A percentile compares a stretch with the other conserved stretches of the same genome.
These are phyloP conservation scores for Calonectria leucothoes DNA, from an alignment of 2,329 filamentous ascomycete genomes.

Conservation along the genomic window DNA sequence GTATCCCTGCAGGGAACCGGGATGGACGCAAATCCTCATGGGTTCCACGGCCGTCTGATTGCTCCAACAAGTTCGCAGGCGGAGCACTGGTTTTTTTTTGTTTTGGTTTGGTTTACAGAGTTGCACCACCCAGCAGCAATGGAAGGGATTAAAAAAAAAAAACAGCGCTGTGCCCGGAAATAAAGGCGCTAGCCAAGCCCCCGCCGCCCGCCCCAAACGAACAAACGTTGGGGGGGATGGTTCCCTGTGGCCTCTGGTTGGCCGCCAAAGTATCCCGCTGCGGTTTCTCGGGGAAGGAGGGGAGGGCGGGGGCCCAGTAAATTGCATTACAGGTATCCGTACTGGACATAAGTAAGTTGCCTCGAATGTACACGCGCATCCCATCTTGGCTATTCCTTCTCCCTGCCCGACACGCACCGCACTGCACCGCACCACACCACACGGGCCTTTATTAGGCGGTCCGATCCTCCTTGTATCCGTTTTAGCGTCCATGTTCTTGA, in stretches of 20 bases:
- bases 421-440: too few relatives aligned
- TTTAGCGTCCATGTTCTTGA: neutral
- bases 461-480: neutral
- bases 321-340: neutral
- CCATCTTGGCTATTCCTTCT: neutral
- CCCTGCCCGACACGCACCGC: neutral
- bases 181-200: neutral
- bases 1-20: neutral
- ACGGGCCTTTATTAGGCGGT: neutral
- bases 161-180: neutral
- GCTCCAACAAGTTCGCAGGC: slow-evolving; percentile 1
- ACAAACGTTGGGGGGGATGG: neutral
- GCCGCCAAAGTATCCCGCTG: slow-evolving; percentile 29
- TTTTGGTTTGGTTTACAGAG: too few relatives aligned
- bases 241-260: slow-evolving; percentile 3
- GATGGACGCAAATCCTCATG: neutral
- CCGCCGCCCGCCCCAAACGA: neutral
- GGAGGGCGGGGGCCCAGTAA: neutral
- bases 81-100: neutral
- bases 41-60: neutral
- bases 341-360: too few relatives aligned
- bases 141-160: neutral
- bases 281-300: slow-evolving; percentile 23
- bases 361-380: neutral
- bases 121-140: neutral